Evolutionary conservation across 2,329 filamentous ascomycete species (phyloP), one percentile per base, ranked within the genome.

Genomic region (Sclerotinia glacialis): DNA sequence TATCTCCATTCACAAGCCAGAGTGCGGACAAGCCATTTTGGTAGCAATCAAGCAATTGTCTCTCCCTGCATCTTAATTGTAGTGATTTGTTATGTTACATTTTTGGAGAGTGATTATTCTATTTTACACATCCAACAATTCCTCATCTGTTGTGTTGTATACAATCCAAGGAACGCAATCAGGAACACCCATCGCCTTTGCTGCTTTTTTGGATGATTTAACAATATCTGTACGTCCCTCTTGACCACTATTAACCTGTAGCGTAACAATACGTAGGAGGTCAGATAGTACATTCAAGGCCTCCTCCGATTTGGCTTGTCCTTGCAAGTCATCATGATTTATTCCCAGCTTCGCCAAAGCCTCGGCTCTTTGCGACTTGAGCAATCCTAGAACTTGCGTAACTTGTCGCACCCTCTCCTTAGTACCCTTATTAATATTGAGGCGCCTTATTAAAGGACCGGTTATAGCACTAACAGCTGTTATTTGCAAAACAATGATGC

Each of bases 401-500:
- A 84, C 78, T 54, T 79, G 76, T 4, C 73, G 72, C 44, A 83
- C 78, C 60, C 81, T 80, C 56, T 79, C 78, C 70, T 80, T 80
- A 34, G 77, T 80, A 31, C 77, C 78, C 14, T 74, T 74, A 46
- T 54, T 62, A 14, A 60, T 69, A 28, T 80, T 77, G 8, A 80
- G 74, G 40, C 80, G 77, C 46, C 78, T 77, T 11, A 70, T 66
- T 26, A 69, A 69, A 44, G 66, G 46, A 1, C 68, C 78, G 73
- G 67, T 76, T 73, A 49, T 75, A 68, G 61, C 74, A 52, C 53
- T 74, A 52, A 77, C 74, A 5, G 81, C 79, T 23, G 82, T 79
- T 52, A 85, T 76, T 70, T 83, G 80, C 47, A 84, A 76, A 40
- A 83, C 74, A 65, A 85, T 77, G 69, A 81, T 77, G 18, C 80